These are phyloP conservation scores for Allium sativum DNA, from an alignment of 106 monocot species.

Conservation along the genomic window DNA sequence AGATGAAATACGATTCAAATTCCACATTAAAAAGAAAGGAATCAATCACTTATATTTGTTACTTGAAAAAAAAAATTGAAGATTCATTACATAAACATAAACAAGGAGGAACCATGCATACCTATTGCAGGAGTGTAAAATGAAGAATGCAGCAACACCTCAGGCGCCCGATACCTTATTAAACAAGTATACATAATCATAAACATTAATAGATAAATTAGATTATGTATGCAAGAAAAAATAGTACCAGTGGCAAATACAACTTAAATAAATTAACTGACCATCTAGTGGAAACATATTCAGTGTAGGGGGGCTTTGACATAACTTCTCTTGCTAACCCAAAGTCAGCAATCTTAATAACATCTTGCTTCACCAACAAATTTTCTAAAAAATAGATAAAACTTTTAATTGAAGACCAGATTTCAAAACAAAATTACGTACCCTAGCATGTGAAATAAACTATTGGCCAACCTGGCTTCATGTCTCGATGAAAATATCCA, in stretches of 20 bases:
- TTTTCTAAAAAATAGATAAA: slow-evolving; percentile 41
- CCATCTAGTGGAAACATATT: slow-evolving; percentile 98
- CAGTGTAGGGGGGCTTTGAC: slow-evolving; percentile 83
- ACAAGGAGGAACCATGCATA: slow-evolving; percentile 15
- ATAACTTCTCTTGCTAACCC: slow-evolving; percentile 87
- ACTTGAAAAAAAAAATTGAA: too few species aligned
- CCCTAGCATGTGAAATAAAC: too few species aligned
- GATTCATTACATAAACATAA: too few species aligned
- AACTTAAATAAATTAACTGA: slow-evolving; percentile 20
- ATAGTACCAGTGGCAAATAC: not conserved
- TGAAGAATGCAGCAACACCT: slow-evolving; percentile 67
- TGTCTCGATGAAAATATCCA: slow-evolving; percentile 88
- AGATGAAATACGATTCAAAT: not conserved
- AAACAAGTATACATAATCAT: slow-evolving; percentile 7
- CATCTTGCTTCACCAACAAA: slow-evolving; percentile 54
- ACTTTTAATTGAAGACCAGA: not conserved
- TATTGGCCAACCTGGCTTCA: slow-evolving; percentile 69
- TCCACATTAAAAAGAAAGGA: too few species aligned
- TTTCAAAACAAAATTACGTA: not conserved
- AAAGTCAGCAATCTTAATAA: slow-evolving; percentile 86
- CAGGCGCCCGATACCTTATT: slow-evolving; percentile 88
- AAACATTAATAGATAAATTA: not conserved
- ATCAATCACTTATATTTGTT: too few species aligned
- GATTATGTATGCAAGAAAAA: not conserved
- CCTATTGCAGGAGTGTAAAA: slow-evolving; percentile 76